Percentiles rank a stretch among this genome's conserved stretches.
phyloP scores from a whole-genome alignment of 208 protist species.

The Leishmania arabica region DNA sequence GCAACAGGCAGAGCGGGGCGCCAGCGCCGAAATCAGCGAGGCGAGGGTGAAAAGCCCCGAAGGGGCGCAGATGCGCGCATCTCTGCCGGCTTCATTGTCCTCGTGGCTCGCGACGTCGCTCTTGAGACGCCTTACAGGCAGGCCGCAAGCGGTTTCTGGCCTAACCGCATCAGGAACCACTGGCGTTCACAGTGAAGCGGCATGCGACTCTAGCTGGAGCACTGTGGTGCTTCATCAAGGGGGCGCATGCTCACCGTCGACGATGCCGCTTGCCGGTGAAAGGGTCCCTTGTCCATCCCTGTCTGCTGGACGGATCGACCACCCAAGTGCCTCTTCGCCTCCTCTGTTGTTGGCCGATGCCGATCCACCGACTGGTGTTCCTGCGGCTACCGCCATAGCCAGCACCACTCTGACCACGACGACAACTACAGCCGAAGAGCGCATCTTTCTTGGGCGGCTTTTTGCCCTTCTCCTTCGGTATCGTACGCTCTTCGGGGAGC shows the following conservation, averaged over 20 bases:
- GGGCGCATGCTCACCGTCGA: neutral
- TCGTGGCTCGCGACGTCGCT: neutral
- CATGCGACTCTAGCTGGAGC: neutral
- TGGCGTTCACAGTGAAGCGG: neutral
- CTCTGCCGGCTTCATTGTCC: neutral
- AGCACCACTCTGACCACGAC: neutral
- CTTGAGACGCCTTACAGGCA: neutral
- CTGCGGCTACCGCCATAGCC: neutral
- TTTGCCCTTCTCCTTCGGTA: slow-evolving; percentile 66
- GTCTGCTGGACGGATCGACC: neutral
- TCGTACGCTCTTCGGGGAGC: slow-evolving; percentile 47
- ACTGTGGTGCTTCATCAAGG: neutral
- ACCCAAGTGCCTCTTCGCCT: neutral
- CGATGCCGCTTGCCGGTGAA: neutral
- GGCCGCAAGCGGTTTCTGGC: neutral
- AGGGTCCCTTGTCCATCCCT: neutral
- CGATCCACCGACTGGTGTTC: neutral
- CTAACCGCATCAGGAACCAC: neutral
- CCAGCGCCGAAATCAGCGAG: neutral
- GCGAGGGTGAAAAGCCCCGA: neutral
- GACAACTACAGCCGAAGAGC: neutral
- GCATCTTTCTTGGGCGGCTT: slow-evolving; percentile 43
- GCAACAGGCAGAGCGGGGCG: neutral
- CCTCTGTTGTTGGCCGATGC: neutral
- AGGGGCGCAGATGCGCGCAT: neutral